Conservation (phyloP, 192 early-diverging fungal genomes). For the Coemansia interrupta region DNA sequence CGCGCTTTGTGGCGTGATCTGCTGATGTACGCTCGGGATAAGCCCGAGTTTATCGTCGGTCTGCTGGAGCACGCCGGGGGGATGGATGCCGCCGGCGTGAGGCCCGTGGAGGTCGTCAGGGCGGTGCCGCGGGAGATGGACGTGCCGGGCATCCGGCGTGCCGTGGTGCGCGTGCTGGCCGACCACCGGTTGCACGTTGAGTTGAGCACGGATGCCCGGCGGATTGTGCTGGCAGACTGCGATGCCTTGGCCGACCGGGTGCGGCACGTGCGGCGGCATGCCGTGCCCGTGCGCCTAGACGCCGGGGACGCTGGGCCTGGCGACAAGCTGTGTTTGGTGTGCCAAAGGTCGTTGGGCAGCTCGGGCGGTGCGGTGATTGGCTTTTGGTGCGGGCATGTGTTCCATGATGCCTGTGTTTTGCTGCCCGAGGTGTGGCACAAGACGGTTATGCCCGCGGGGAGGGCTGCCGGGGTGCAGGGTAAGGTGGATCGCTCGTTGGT, state of each 20-base stretch:
- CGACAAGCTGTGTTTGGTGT: slow-evolving; percentile 43
- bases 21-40: slow-evolving; percentile 88
- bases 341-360: slow-evolving; percentile 26
- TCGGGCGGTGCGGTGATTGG: slow-evolving; percentile 46
- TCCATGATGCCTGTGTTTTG: slow-evolving; percentile 82
- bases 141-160: slow-evolving; percentile 76
- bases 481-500: slow-evolving; percentile 42
- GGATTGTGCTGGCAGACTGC: slow-evolving; percentile 85
- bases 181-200: slow-evolving; percentile 92
- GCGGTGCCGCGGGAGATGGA: slow-evolving; percentile 74
- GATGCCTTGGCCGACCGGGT: slow-evolving; percentile 71
- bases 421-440: slow-evolving; percentile 53
- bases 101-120: slow-evolving; percentile 76
- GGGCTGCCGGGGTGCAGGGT: slow-evolving; percentile 14
- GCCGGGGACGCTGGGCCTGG: slow-evolving; percentile 14
- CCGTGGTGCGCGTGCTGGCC: slow-evolving; percentile 83
- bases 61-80: slow-evolving; percentile 69
- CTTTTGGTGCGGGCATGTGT: slow-evolving; percentile 90
- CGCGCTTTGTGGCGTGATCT: slow-evolving; percentile 94
- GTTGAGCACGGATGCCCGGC: slow-evolving; percentile 84
- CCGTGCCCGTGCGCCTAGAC: slow-evolving; percentile 36
- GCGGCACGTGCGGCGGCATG: slow-evolving; percentile 64
- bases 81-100: slow-evolving; percentile 72
- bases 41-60: slow-evolving; percentile 94
- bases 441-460: slow-evolving; percentile 14